These are phyloP conservation scores for Aspergillus sp. DNA, from an alignment of 2,329 filamentous ascomycete species.

Conservation along the genomic window DNA sequence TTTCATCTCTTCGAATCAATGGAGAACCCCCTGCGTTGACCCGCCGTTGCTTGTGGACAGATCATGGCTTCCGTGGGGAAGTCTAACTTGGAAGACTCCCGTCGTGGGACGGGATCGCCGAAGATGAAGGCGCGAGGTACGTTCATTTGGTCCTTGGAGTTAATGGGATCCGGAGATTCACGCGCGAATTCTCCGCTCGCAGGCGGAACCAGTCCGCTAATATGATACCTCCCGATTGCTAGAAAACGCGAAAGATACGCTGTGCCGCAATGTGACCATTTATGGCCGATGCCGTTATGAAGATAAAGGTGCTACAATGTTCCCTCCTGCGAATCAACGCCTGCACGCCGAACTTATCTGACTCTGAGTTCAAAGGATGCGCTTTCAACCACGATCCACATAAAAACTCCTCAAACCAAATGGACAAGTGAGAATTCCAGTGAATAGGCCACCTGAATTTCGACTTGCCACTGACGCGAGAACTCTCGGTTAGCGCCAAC, in stretches of 20 bases:
- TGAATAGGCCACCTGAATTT: conserved; percentile 4
- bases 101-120: conserved; percentile 47
- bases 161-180: background rate
- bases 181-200: background rate
- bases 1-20: conserved; percentile 38
- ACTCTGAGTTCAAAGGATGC: conserved; percentile 55
- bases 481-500: conserved; percentile 18
- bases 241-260: conserved; percentile 82
- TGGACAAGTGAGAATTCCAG: conserved; percentile 37
- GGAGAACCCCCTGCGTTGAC: conserved; percentile 40
- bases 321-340: conserved; percentile 1
- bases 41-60: conserved; percentile 33
- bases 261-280: conserved; percentile 89
- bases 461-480: conserved; percentile 20
- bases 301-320: conserved; percentile 63
- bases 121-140: conserved; percentile 51
- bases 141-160: conserved; percentile 17
- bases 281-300: conserved; percentile 92
- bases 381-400: conserved; percentile 83
- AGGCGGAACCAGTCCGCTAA: conserved; percentile 2
- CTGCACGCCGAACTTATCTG: conserved; percentile 14
- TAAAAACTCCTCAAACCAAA: conserved; percentile 51
- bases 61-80: conserved; percentile 47
- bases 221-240: conserved; percentile 7
- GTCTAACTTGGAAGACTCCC: conserved; percentile 46